phyloP scores from a whole-genome alignment of 371 early-diverging fungal genomes.

The Gilbertella persicaria region DNA sequence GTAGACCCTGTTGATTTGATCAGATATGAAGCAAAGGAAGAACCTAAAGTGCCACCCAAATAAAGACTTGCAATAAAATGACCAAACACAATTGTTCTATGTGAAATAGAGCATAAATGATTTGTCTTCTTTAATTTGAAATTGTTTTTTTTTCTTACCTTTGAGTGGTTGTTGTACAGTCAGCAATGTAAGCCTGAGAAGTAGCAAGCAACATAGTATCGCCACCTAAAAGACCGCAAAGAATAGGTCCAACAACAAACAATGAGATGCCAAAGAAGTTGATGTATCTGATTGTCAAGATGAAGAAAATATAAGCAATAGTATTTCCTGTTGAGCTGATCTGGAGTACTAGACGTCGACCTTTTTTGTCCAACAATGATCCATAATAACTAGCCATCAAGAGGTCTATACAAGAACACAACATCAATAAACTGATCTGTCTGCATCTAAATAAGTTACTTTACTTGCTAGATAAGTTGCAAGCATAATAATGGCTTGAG shows the following conservation, averaged over 20 bases:
- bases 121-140: background rate
- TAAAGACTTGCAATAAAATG: constrained; percentile 29
- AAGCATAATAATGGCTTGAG: constrained; percentile 34
- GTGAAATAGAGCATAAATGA: background rate
- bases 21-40: constrained; percentile 11
- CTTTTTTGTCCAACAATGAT: constrained; percentile 41
- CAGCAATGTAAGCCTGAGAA: constrained; percentile 44
- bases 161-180: constrained; percentile 31
- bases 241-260: constrained; percentile 34
- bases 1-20: constrained; percentile 27
- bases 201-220: constrained; percentile 35
- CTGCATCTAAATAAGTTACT: too few species aligned
- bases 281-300: constrained; percentile 25
- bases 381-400: constrained; percentile 44
- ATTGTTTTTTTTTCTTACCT: constrained; percentile 20
- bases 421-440: too few species aligned
- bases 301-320: constrained; percentile 14
- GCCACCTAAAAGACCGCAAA: constrained; percentile 41
- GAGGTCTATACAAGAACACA: constrained; percentile 39
- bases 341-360: constrained; percentile 27
- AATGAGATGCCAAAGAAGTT: constrained; percentile 30
- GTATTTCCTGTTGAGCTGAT: constrained; percentile 29
- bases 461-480: constrained; percentile 33
- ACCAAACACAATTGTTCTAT: constrained; percentile 34
- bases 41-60: constrained; percentile 30